Percentiles rank a stretch among this genome's conserved stretches.
Conservation (phyloP, 2,329 filamentous ascomycete species). For the Incumbomyces lentus region DNA sequence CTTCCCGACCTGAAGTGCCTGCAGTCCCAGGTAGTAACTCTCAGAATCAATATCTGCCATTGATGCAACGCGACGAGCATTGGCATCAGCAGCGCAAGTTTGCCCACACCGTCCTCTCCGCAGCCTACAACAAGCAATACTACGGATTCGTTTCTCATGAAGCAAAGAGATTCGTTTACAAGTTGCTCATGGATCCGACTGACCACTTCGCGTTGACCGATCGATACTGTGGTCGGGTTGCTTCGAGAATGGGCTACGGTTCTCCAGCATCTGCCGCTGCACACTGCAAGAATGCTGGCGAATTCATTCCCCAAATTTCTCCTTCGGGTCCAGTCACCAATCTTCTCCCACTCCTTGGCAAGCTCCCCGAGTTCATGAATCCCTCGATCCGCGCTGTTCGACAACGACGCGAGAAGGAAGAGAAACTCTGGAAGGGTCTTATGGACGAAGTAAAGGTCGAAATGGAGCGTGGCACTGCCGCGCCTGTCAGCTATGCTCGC, state of each 20-base stretch:
- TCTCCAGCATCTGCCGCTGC: conserved; percentile 19
- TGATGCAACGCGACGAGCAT: conserved; percentile 17
- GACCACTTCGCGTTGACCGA: conserved; percentile 22
- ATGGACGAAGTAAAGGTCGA: conserved; percentile 19
- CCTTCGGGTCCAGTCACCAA: conserved; percentile 22
- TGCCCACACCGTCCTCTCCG: conserved; percentile 21
- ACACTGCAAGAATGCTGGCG: conserved; percentile 22
- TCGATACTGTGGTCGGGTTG: conserved; percentile 20
- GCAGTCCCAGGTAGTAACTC: conserved; percentile 21
- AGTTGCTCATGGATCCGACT: conserved; percentile 20
- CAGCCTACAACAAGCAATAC: conserved; percentile 21
- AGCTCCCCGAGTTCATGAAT: conserved; percentile 21
- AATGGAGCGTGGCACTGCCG: conserved; percentile 18
- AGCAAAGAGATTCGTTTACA: conserved; percentile 21
- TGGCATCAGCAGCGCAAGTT: conserved; percentile 23
- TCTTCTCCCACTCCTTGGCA: conserved; percentile 19
- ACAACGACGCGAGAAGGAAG: conserved; percentile 22
- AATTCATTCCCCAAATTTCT: conserved; percentile 23
- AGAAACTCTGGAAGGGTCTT: conserved; percentile 22
- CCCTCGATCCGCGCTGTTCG: conserved; percentile 18
- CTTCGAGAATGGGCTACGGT: conserved; percentile 20
- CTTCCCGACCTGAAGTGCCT: conserved; percentile 20
- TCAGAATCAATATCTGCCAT: conserved; percentile 21
- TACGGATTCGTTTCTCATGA: conserved; percentile 21
- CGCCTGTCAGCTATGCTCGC: conserved; percentile 18